Evolutionary conservation across 331 rosid genomes (phyloP).

Genomic region (Telfairia occidentalis): DNA sequence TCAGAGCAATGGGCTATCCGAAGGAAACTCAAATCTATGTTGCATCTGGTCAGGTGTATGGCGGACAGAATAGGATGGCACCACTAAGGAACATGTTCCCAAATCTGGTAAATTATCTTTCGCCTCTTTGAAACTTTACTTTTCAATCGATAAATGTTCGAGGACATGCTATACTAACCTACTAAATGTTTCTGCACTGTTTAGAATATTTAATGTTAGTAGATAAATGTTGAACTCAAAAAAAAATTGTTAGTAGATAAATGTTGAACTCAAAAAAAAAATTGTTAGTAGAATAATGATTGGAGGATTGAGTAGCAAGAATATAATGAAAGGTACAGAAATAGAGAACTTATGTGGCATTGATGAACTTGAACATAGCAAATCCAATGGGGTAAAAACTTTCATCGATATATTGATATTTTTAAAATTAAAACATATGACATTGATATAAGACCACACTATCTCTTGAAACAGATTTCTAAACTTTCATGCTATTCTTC

Average conservation of each 20-base stretch:
- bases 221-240: too few relatives aligned
- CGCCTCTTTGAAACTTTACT: background rate
- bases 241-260: background rate
- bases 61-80: conserved; percentile 98
- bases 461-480: background rate
- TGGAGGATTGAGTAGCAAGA: background rate
- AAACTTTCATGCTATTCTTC: background rate
- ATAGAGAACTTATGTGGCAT: background rate
- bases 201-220: background rate
- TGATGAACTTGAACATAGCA: background rate
- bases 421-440: background rate
- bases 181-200: background rate
- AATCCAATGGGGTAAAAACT: background rate
- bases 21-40: conserved; percentile 98
- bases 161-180: background rate
- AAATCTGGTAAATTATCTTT: conserved; percentile 46
- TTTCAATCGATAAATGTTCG: background rate
- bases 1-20: conserved; percentile 96
- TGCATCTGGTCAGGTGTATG: conserved; percentile 98
- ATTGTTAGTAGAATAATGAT: background rate
- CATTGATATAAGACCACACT: background rate
- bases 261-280: too few relatives aligned
- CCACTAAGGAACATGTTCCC: conserved; percentile 96
- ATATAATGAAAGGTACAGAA: background rate
- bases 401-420: background rate